Percentiles rank a stretch among this genome's conserved stretches.
Conservation (phyloP, 805 yeast genomes). For the Kazachstania bromeliacearum region DNA sequence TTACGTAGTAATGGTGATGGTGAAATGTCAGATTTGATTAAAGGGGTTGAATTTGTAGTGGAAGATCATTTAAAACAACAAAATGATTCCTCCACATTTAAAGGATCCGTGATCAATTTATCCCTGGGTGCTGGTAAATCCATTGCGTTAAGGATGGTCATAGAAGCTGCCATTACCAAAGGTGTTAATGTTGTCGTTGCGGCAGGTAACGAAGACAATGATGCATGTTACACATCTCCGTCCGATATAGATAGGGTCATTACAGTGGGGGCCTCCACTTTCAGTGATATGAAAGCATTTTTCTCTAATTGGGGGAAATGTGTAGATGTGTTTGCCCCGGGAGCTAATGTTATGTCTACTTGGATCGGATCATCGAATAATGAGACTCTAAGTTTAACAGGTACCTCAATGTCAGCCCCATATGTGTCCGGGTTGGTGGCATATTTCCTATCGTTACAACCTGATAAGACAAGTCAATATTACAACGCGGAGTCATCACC, state of each 20-base stretch:
- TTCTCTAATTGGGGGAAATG: constrained; percentile 93
- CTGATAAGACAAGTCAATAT: constrained; percentile 58
- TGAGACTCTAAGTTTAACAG: constrained; percentile 75
- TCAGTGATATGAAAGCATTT: constrained; percentile 81
- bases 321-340: constrained; percentile 95
- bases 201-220: constrained; percentile 88
- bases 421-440: constrained; percentile 86
- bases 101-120: constrained; percentile 84
- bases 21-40: constrained; percentile 68
- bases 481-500: constrained; percentile 49
- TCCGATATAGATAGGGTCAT: constrained; percentile 75
- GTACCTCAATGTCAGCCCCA: constrained; percentile 99
- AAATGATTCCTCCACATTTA: constrained; percentile 39
- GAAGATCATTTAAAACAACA: constrained; percentile 51
- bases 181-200: constrained; percentile 91
- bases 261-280: constrained; percentile 90
- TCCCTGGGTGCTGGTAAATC: constrained; percentile 90
- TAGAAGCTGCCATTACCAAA: constrained; percentile 74
- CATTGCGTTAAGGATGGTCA: constrained; percentile 73
- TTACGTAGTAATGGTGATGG: constrained; percentile 74
- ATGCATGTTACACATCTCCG: constrained; percentile 87
- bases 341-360: constrained; percentile 75
- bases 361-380: constrained; percentile 58
- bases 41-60: constrained; percentile 78
- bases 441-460: constrained; percentile 78